Evolutionary conservation across 768 basidiomycete species (phyloP).

Genomic region (Psilocybe cubensis): DNA sequence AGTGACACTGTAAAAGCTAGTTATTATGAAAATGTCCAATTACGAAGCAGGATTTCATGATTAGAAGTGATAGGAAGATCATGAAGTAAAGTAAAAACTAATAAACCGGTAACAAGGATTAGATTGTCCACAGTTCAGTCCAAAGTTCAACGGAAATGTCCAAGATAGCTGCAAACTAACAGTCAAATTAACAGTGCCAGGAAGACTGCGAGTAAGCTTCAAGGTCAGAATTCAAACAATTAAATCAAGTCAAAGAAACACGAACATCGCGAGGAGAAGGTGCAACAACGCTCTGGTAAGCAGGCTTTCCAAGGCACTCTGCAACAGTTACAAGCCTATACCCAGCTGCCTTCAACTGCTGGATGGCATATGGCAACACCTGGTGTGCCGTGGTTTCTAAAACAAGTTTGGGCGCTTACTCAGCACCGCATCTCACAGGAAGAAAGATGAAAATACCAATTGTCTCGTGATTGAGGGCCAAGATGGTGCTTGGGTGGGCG

Average conservation of each 20-base stretch:
- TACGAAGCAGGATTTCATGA: too few relatives aligned
- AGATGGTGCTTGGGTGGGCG: conserved; percentile 35
- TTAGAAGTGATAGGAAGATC: too few relatives aligned
- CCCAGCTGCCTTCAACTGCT: conserved; percentile 38
- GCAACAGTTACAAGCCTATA: conserved; percentile 47
- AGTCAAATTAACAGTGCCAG: conserved; percentile 25
- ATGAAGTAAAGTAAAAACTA: too few relatives aligned
- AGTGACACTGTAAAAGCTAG: too few relatives aligned
- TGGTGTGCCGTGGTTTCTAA: conserved; percentile 16
- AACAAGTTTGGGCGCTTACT: neutral
- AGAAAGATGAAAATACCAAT: conserved; percentile 20
- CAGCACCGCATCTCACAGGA: neutral
- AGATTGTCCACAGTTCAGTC: too few relatives aligned
- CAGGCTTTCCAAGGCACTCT: conserved; percentile 41
- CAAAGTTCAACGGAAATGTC: neutral
- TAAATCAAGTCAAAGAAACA: neutral
- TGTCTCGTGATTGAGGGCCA: conserved; percentile 46
- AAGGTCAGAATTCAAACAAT: neutral
- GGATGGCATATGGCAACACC: conserved; percentile 30
- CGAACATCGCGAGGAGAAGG: conserved; percentile 23
- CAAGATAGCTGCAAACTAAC: neutral
- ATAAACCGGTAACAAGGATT: too few relatives aligned
- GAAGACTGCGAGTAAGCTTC: conserved; percentile 19
- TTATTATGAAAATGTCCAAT: too few relatives aligned
- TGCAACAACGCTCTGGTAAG: conserved; percentile 38